A percentile compares a stretch with the other conserved stretches of the same genome.
Evolutionary conservation across 495 filamentous ascomycete species (phyloP).

Genomic region (Barbatosphaeria neglecta): DNA sequence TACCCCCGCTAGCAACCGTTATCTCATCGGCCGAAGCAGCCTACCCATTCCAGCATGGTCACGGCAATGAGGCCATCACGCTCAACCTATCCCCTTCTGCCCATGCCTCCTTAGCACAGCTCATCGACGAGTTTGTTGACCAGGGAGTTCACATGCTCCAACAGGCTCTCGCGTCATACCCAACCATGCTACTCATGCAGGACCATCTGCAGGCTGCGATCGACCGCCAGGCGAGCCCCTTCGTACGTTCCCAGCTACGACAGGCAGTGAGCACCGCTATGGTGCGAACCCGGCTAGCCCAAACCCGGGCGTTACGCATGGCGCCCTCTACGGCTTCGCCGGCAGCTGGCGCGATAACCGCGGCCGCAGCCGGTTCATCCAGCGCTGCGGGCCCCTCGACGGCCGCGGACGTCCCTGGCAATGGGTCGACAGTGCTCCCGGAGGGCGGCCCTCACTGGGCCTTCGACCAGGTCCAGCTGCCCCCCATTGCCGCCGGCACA

Average conservation of each 20-base stretch:
- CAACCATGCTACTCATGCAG: constrained; percentile 29
- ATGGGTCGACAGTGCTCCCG: not conserved
- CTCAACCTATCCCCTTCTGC: constrained; percentile 10
- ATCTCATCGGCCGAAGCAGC: not conserved
- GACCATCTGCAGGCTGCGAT: constrained; percentile 28
- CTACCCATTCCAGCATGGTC: not conserved
- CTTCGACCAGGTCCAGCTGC: not conserved
- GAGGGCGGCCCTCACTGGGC: not conserved
- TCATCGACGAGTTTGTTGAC: constrained; percentile 32
- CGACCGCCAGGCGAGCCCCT: constrained; percentile 26
- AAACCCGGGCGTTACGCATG: constrained; percentile 15
- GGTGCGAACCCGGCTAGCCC: constrained; percentile 31
- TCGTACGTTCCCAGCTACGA: constrained; percentile 27
- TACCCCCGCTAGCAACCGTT: not conserved
- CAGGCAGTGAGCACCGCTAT: constrained; percentile 27
- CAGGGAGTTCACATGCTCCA: constrained; percentile 29
- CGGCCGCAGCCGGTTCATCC: not conserved
- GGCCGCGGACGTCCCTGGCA: not conserved
- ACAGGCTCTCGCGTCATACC: constrained; percentile 30
- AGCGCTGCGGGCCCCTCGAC: not conserved
- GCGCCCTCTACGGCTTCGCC: constrained; percentile 9
- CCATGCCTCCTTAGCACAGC: constrained; percentile 18
- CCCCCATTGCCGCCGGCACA: not conserved
- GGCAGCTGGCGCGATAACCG: not conserved
- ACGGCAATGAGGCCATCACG: not conserved